A percentile compares a stretch with the other conserved stretches of the same genome.
Evolutionary conservation across 441 rosid species (phyloP).

Genomic region (Adansonia gregorii): DNA sequence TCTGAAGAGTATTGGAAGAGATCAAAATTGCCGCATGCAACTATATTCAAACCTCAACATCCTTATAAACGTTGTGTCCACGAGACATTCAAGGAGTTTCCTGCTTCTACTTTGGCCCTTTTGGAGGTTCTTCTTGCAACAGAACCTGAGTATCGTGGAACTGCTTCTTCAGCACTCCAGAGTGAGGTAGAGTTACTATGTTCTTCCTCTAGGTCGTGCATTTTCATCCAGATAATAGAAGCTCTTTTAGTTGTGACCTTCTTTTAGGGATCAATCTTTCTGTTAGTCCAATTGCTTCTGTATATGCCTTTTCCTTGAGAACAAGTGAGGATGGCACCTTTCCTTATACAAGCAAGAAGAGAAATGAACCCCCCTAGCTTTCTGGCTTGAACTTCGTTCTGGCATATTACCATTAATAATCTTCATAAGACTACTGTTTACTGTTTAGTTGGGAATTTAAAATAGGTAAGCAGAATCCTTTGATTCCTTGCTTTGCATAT

Average conservation of each 20-base stretch:
- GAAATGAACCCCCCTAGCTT: not conserved
- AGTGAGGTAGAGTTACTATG: conserved; percentile 53
- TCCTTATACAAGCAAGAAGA: not conserved
- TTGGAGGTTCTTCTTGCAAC: conserved; percentile 70
- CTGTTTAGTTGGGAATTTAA: not conserved
- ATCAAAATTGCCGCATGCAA: conserved; percentile 79
- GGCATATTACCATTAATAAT: not conserved
- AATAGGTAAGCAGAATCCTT: not conserved
- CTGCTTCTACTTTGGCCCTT: conserved; percentile 67
- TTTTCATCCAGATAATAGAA: conserved; percentile 32
- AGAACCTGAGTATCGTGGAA: conserved; percentile 78
- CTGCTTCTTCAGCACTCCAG: conserved; percentile 64
- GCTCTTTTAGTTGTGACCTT: conserved; percentile 42
- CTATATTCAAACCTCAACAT: conserved; percentile 85
- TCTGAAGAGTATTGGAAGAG: conserved; percentile 88
- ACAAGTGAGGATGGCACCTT: not conserved
- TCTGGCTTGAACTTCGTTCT: not conserved
- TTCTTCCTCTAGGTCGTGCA: not conserved
- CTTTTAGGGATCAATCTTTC: not conserved
- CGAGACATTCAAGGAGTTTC: conserved; percentile 75
- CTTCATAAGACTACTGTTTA: conserved; percentile 1
- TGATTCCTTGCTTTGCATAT: not conserved
- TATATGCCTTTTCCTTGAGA: not conserved
- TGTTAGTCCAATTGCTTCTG: not conserved
- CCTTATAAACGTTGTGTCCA: conserved; percentile 76